Evolutionary conservation across 2,329 filamentous ascomycete species (phyloP), one percentile per base, ranked within the genome.

Genomic region (Fusarium sp.): DNA sequence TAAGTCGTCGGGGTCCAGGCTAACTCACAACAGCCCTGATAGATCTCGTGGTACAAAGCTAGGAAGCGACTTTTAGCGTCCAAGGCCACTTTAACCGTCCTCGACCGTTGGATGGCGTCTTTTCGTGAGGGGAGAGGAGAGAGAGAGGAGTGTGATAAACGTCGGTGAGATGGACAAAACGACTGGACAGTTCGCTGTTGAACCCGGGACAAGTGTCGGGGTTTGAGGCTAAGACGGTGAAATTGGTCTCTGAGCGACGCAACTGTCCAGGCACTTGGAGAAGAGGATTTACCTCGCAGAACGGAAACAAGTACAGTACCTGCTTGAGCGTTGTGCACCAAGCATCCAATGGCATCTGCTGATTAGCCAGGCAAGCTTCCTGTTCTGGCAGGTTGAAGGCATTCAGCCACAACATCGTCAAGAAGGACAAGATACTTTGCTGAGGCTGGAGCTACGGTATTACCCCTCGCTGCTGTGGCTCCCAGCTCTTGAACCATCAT

Each of bases 351-450:
- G 62, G 53, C 43, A 65, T 50, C n/a, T 45, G 34, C 49, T 43
- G 56, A 48, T 69, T 58, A 12, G 46, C 4, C 53, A 43, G 60
- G 28, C 39, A 63, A 42, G 60, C 70, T 75, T 74, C 73, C 71
- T 67, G 62, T 72, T 75, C 64, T 42, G 73, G 73, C 34, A 74
- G 61, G 26, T 58, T 65, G 58, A 73, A 23, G 54, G 61, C 26
- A 69, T 72, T 62, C 52, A 61, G 62, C 69, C 55, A 62, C 68
- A 56, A 49, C 28, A 57, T 63, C 52, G 61, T 61, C 26, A n/a
- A 44, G 48, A 43, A 21, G 23, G 18, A 28, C n/a, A 52, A 19
- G 56, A 18, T 41, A 55, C 56, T 53, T 62, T 42, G 18, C 31
- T 58, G 43, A 51, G 61, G 54, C 68, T 69, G 39, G 44, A 51